A percentile compares a stretch with the other conserved stretches of the same genome.
Evolutionary conservation across 106 monocot genomes (phyloP).

Genomic region (Vanilla planifolia): DNA sequence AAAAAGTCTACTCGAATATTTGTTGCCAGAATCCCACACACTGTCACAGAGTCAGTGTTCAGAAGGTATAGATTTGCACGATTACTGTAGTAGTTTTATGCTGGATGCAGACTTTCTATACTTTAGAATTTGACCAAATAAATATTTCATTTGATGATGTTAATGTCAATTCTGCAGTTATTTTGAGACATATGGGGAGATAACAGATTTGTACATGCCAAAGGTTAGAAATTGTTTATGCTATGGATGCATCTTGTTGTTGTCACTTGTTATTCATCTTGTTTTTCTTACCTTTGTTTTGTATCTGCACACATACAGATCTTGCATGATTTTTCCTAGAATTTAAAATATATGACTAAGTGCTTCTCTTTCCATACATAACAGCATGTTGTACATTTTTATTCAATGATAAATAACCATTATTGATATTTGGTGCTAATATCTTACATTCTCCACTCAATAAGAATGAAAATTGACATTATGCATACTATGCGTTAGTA

Average conservation of each 20-base stretch:
- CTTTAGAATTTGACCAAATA: too few relatives aligned
- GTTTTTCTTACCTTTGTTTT: not conserved
- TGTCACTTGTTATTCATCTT: not conserved
- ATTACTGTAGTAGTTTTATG: not conserved
- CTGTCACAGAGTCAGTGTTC: constrained; percentile 76
- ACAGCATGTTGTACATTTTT: too few relatives aligned
- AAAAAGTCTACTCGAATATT: constrained; percentile 95
- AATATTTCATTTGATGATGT: too few relatives aligned
- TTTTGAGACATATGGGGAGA: constrained; percentile 91
- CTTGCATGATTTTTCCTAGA: too few relatives aligned
- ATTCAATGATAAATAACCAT: too few relatives aligned
- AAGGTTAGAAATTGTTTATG: constrained; percentile 49
- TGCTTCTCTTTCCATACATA: too few relatives aligned
- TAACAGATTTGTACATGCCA: constrained; percentile 97
- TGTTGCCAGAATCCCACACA: constrained; percentile 90
- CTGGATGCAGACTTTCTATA: too few relatives aligned
- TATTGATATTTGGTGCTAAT: too few relatives aligned
- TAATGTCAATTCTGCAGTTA: constrained; percentile 51
- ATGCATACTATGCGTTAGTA: too few relatives aligned
- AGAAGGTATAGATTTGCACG: constrained; percentile 35
- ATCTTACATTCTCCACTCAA: too few relatives aligned
- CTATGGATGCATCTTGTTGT: not conserved
- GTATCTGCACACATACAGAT: not conserved
- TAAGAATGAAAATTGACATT: too few relatives aligned
- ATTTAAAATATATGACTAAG: too few relatives aligned